A percentile compares a stretch with the other conserved stretches of the same genome.
Conservation (phyloP, 2,329 filamentous ascomycete genomes). For the Sporothrix phasma region DNA sequence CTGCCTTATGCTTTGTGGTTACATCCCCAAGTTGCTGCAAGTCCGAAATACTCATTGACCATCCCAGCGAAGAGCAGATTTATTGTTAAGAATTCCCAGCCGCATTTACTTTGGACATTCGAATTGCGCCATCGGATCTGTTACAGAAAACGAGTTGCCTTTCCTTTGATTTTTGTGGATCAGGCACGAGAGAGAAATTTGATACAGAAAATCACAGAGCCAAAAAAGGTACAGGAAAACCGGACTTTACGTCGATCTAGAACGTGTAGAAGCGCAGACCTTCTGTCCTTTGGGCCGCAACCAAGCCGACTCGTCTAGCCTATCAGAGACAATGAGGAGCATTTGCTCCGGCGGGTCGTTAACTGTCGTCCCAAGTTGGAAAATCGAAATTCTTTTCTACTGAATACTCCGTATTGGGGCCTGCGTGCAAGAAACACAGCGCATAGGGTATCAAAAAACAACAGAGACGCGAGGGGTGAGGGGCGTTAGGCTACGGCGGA, state of each 20-base stretch:
- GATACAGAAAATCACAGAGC: neutral
- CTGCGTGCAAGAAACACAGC: neutral
- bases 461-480: too few relatives aligned
- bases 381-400: neutral
- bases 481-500: neutral
- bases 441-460: neutral
- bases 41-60: too few relatives aligned
- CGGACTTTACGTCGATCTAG: neutral
- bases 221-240: neutral
- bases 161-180: too few relatives aligned
- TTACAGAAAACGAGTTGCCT: too few relatives aligned
- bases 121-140: too few relatives aligned
- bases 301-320: conserved; percentile 10
- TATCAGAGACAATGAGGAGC: conserved; percentile 17
- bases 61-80: too few relatives aligned
- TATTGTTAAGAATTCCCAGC: too few relatives aligned
- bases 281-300: conserved; percentile 8
- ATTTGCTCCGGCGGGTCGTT: conserved; percentile 16
- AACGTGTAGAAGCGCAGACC: neutral
- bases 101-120: too few relatives aligned
- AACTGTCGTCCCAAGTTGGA: neutral
- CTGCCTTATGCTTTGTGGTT: too few relatives aligned
- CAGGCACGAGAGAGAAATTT: too few relatives aligned
- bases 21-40: too few relatives aligned
- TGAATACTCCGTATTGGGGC: neutral